These are phyloP conservation scores for Scleromitrula shiraiana DNA, from an alignment of 2,329 filamentous ascomycete genomes.

Conservation along the genomic window DNA sequence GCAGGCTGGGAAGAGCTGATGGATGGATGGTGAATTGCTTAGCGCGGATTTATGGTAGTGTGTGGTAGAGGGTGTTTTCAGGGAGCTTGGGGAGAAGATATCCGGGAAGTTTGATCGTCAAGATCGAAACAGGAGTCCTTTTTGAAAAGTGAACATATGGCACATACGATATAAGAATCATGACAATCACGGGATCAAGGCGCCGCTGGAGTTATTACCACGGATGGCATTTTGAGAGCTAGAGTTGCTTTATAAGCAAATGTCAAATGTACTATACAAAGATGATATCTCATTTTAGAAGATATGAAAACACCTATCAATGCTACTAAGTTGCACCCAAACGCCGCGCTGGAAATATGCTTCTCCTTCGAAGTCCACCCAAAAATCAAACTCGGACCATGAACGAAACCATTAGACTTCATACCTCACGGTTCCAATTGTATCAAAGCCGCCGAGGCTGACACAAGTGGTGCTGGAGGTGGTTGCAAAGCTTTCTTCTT, in stretches of 20 bases:
- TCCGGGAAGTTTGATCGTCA: too few relatives aligned
- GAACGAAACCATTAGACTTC: neutral
- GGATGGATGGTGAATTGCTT: neutral
- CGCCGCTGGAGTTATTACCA: neutral
- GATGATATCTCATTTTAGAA: neutral
- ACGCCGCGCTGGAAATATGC: constrained; percentile 10
- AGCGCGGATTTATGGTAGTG: too few relatives aligned
- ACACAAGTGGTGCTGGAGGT: neutral
- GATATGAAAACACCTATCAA: neutral
- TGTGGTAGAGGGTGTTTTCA: too few relatives aligned
- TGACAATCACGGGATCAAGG: neutral
- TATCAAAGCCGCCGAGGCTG: constrained; percentile 1
- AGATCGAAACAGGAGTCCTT: too few relatives aligned
- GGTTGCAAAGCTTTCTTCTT: constrained; percentile 17
- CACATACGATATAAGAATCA: neutral
- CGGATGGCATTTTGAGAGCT: neutral
- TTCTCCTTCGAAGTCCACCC: neutral
- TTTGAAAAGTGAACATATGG: too few relatives aligned
- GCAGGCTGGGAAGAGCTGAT: neutral
- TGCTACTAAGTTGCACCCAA: constrained; percentile 3
- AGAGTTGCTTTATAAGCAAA: too few relatives aligned
- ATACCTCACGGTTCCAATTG: constrained; percentile 3
- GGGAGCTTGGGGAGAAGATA: too few relatives aligned
- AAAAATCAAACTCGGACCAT: neutral
- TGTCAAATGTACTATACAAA: neutral